Conservation (phyloP, 345 rosid species). For the Lumnitzera littorea region DNA sequence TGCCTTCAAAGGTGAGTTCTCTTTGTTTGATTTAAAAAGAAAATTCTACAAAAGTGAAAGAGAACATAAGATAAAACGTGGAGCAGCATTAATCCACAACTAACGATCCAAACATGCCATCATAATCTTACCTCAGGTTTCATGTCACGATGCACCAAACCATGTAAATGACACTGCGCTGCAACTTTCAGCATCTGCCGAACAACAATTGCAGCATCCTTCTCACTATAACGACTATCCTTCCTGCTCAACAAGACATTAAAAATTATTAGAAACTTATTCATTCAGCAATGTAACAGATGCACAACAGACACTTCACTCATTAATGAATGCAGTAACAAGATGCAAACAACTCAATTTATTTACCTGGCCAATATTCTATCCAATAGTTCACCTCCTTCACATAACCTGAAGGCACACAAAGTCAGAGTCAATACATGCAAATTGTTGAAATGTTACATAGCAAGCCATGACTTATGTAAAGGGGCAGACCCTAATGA, state of each 20-base stretch:
- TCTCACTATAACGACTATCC: conserved; percentile 60
- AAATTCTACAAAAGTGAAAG: conserved; percentile 27
- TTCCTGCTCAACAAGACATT: conserved; percentile 16
- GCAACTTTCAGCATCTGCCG: conserved; percentile 79
- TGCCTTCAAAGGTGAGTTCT: conserved; percentile 38
- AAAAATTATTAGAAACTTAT: neutral
- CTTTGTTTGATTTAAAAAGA: conserved; percentile 40
- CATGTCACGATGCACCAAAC: conserved; percentile 51
- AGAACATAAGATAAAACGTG: neutral
- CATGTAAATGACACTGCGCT: conserved; percentile 42
- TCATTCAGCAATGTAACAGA: neutral
- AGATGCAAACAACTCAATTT: too few species aligned
- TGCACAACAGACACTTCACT: neutral
- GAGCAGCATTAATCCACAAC: neutral
- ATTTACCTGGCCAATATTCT: conserved; percentile 35
- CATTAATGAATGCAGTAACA: neutral
- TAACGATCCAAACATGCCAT: neutral
- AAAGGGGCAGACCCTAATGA: neutral
- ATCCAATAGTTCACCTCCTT: conserved; percentile 50
- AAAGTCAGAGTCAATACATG: neutral
- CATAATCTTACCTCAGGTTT: conserved; percentile 37
- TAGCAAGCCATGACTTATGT: neutral
- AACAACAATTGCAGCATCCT: conserved; percentile 83
- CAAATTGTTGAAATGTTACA: neutral
- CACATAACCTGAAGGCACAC: conserved; percentile 28